These are phyloP conservation scores for Diaporthe citriasiana DNA, from an alignment of 2,329 filamentous ascomycete genomes.

Conservation along the genomic window DNA sequence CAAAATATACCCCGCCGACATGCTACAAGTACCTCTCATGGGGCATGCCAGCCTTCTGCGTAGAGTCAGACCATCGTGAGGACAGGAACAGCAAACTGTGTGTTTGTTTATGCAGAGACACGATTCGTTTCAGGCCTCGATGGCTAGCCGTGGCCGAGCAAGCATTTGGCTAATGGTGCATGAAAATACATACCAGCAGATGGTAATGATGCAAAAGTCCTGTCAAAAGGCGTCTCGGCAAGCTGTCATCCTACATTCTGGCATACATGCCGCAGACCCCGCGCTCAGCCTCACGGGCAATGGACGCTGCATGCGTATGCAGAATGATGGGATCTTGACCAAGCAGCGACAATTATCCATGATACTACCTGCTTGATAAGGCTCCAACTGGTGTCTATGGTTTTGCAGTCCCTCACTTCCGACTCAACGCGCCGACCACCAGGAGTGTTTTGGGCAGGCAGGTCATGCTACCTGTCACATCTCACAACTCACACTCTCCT, in stretches of 20 bases:
- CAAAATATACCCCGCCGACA: neutral
- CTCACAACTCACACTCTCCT: slow-evolving; percentile 20
- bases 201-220: neutral
- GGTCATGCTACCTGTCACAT: slow-evolving; percentile 21
- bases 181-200: neutral
- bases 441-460: neutral
- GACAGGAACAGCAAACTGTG: neutral
- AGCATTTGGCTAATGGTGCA: neutral
- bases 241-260: neutral
- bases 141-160: too few species aligned
- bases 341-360: neutral
- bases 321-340: neutral
- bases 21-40: neutral
- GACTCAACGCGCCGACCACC: slow-evolving; percentile 3
- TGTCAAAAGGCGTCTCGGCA: neutral
- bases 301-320: too few species aligned
- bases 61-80: neutral
- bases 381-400: neutral
- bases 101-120: neutral
- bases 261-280: neutral
- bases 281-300: neutral
- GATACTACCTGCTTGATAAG: neutral
- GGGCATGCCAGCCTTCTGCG: neutral
- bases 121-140: neutral
- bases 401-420: neutral